phyloP scores from a whole-genome alignment of 1,284 basidiomycete genomes.

The Xerocomus minutiporus region DNA sequence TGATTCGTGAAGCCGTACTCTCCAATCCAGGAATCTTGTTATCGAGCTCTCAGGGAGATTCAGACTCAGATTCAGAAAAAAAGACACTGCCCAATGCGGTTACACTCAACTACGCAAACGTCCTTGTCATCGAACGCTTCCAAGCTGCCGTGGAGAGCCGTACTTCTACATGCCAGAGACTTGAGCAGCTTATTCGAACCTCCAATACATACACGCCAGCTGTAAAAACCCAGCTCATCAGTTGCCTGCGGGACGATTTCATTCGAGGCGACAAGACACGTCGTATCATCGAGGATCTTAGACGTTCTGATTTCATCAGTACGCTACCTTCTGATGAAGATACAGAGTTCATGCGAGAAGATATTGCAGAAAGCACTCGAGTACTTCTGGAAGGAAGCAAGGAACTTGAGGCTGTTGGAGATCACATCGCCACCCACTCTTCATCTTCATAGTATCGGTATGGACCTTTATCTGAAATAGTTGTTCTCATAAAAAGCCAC shows the following conservation, averaged over 20 bases:
- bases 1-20: conserved; percentile 18
- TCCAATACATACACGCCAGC: conserved; percentile 19
- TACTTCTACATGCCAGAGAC: conserved; percentile 25
- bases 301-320: conserved; percentile 27
- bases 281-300: conserved; percentile 21
- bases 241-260: conserved; percentile 23
- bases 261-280: conserved; percentile 24
- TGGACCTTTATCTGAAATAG: background rate
- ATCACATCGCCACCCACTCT: conserved; percentile 19
- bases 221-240: conserved; percentile 16
- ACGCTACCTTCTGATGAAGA: conserved; percentile 14
- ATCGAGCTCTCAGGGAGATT: conserved; percentile 1
- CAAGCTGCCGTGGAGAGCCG: conserved; percentile 25
- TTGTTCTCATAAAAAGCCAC: background rate
- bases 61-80: conserved; percentile 1
- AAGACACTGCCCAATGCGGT: background rate
- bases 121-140: conserved; percentile 25
- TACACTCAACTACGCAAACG: conserved; percentile 21
- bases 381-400: conserved; percentile 27
- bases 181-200: conserved; percentile 23
- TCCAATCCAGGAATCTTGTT: conserved; percentile 3
- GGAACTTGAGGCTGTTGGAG: conserved; percentile 23
- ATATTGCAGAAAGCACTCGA: conserved; percentile 22
- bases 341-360: conserved; percentile 20
- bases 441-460: conserved; percentile 10